phyloP scores from a whole-genome alignment of 2,329 filamentous ascomycete genomes.

The Fusarium sp. region DNA sequence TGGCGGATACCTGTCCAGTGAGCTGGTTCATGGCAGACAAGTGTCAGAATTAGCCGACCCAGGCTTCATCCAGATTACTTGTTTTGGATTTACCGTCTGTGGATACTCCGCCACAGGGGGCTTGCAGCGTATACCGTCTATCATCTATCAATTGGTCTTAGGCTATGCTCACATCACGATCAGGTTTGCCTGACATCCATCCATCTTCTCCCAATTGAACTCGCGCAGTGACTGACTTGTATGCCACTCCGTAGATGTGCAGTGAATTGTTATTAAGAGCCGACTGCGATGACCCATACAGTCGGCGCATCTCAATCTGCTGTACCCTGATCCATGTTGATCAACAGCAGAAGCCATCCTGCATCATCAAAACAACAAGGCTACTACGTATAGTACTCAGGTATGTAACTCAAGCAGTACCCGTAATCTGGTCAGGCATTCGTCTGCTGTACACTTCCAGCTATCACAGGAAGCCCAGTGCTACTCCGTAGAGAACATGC shows the following conservation, averaged over 20 bases:
- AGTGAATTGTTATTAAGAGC: constrained; percentile 4
- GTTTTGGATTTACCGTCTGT: constrained; percentile 30
- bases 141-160: constrained; percentile 11
- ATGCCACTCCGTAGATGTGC: background rate
- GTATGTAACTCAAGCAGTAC: too few relatives aligned
- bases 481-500: background rate
- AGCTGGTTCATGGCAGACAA: constrained; percentile 21
- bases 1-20: constrained; percentile 14
- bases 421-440: background rate
- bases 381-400: background rate
- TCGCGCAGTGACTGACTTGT: constrained; percentile 7
- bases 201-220: constrained; percentile 28
- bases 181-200: constrained; percentile 9
- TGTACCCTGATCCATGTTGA: constrained; percentile 24
- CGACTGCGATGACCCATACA: constrained; percentile 28
- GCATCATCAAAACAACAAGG: background rate
- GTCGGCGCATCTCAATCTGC: constrained; percentile 6
- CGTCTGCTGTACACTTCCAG: background rate
- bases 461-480: constrained; percentile 11
- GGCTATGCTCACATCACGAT: constrained; percentile 15
- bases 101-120: constrained; percentile 32
- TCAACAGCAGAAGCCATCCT: background rate
- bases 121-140: constrained; percentile 9
- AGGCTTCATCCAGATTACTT: constrained; percentile 22
- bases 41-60: constrained; percentile 23